Percentiles rank a stretch among this genome's conserved stretches.
phyloP scores from a whole-genome alignment of 192 early-diverging fungal species.

The Diversispora epigaea region DNA sequence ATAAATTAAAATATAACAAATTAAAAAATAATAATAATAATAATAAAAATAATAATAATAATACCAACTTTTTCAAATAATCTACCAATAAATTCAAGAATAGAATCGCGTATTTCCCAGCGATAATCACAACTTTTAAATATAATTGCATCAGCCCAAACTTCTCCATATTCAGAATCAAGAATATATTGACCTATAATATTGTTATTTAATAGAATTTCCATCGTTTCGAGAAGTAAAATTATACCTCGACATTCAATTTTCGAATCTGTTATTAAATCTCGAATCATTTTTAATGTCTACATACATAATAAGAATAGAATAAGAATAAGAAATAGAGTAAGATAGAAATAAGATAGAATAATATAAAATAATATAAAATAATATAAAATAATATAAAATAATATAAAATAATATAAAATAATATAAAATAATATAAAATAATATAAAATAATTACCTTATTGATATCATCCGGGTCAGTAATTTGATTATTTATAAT shows the following conservation, averaged over 20 bases:
- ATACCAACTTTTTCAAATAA: constrained; percentile 43
- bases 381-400: constrained; percentile 7
- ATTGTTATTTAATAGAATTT: neutral
- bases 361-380: neutral
- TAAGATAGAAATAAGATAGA: neutral
- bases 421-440: neutral
- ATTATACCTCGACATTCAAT: constrained; percentile 33
- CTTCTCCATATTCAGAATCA: constrained; percentile 34
- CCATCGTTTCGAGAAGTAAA: constrained; percentile 34
- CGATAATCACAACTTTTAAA: constrained; percentile 47
- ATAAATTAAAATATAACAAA: neutral
- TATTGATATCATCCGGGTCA: constrained; percentile 5
- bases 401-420: neutral
- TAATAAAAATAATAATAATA: neutral
- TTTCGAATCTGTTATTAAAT: constrained; percentile 27
- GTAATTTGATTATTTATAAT: constrained; percentile 13
- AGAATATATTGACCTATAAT: constrained; percentile 21
- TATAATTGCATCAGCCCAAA: constrained; percentile 39
- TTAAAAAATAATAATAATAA: neutral
- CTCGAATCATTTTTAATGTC: constrained; percentile 17
- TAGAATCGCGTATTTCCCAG: constrained; percentile 56
- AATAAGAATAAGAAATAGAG: neutral
- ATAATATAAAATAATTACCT: constrained; percentile 4
- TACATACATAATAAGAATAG: neutral
- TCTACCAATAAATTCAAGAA: constrained; percentile 49